These are phyloP conservation scores for Dactylella cylindrospora DNA, from an alignment of 2,329 filamentous ascomycete genomes.

Conservation along the genomic window DNA sequence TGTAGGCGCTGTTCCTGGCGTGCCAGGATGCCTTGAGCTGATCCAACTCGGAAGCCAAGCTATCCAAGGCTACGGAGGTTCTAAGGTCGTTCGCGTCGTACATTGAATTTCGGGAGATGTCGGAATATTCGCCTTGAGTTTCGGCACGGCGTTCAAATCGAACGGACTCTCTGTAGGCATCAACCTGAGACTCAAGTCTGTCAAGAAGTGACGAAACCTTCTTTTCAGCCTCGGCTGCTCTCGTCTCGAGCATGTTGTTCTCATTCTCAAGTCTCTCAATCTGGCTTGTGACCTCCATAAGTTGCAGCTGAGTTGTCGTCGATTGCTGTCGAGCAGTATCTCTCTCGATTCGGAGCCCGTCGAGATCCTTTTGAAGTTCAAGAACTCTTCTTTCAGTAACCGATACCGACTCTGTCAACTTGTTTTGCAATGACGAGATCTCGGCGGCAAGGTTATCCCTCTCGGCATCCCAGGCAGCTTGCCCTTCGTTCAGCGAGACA, in stretches of 20 bases:
- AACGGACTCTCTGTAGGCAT: conserved; percentile 80
- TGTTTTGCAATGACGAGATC: conserved; percentile 68
- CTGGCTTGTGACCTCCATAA: conserved; percentile 60
- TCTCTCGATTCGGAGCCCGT: conserved; percentile 66
- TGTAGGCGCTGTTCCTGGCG: conserved; percentile 91
- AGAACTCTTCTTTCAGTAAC: conserved; percentile 72
- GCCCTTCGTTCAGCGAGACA: conserved; percentile 54
- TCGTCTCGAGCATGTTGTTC: conserved; percentile 76
- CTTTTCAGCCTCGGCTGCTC: conserved; percentile 84
- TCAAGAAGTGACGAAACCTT: conserved; percentile 91
- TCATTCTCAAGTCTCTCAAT: conserved; percentile 81
- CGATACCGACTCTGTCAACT: conserved; percentile 66
- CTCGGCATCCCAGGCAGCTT: conserved; percentile 71
- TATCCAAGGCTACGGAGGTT: conserved; percentile 76
- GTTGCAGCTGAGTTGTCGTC: conserved; percentile 59
- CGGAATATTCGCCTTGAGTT: conserved; percentile 44
- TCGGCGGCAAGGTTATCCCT: conserved; percentile 67
- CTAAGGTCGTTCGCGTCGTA: conserved; percentile 56
- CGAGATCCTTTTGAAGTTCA: conserved; percentile 69
- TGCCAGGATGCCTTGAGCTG: conserved; percentile 90
- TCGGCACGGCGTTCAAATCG: conserved; percentile 45
- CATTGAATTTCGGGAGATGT: conserved; percentile 51
- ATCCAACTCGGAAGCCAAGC: conserved; percentile 87
- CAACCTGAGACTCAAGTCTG: conserved; percentile 89
- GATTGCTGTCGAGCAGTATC: conserved; percentile 54